Percentiles rank a stretch among this genome's conserved stretches.
Conservation (phyloP, 768 basidiomycete species). For the Amanita pallidorosea region DNA sequence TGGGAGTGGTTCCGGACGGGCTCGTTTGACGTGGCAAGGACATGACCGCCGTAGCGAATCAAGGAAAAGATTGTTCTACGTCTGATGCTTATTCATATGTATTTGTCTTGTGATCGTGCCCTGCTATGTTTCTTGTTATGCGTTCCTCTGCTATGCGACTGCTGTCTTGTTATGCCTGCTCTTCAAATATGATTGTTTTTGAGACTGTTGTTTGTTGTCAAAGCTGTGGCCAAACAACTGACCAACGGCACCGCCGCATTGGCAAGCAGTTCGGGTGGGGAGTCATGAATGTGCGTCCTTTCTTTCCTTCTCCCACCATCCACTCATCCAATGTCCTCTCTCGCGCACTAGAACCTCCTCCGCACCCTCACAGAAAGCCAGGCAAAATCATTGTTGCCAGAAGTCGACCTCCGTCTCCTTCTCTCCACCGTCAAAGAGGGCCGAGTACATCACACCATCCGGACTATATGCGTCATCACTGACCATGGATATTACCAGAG, state of each 20-base stretch:
- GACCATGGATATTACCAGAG: slow-evolving; percentile 20
- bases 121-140: background rate
- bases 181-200: background rate
- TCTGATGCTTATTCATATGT: too few relatives aligned
- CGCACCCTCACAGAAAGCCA: slow-evolving; percentile 76
- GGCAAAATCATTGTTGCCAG: slow-evolving; percentile 45
- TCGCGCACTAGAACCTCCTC: slow-evolving; percentile 62
- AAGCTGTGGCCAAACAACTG: background rate
- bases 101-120: too few relatives aligned
- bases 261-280: slow-evolving; percentile 3
- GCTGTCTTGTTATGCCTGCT: background rate
- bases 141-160: background rate
- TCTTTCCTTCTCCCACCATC: slow-evolving; percentile 1
- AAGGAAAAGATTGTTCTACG: background rate
- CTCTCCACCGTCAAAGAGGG: slow-evolving; percentile 80
- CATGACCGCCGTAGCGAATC: background rate
- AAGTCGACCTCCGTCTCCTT: slow-evolving; percentile 71
- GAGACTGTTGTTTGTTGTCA: background rate
- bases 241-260: background rate
- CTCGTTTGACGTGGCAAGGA: background rate
- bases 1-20: background rate
- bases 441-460: slow-evolving; percentile 48
- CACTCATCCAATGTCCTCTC: slow-evolving; percentile 5
- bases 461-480: slow-evolving; percentile 7
- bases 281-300: slow-evolving; percentile 11